These are phyloP conservation scores for Sideroxylon spinosum DNA, from an alignment of 179 eudicot genomes.

Conservation along the genomic window DNA sequence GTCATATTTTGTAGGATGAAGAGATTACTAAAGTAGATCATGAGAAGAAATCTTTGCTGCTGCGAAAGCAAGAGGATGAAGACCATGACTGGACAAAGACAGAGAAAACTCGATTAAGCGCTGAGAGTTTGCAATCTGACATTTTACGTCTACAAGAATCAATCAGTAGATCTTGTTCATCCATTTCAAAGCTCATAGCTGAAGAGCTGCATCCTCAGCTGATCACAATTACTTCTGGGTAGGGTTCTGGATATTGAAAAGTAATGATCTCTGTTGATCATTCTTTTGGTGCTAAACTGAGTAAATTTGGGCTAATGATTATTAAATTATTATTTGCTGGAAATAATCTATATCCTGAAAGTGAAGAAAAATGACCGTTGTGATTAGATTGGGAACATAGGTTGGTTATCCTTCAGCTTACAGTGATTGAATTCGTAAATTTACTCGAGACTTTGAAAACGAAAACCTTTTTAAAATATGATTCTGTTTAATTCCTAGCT, in stretches of 20 bases:
- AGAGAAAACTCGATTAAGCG: conserved; percentile 46
- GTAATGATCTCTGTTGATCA: neutral
- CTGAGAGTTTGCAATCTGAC: conserved; percentile 55
- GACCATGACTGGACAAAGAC: conserved; percentile 52
- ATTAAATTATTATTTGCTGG: neutral
- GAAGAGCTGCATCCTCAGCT: conserved; percentile 78
- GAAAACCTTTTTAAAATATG: neutral
- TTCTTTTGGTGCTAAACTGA: conserved; percentile 6
- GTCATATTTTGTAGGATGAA: conserved; percentile 45
- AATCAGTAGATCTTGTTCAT: conserved; percentile 41
- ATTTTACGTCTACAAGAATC: conserved; percentile 51
- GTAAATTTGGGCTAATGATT: neutral
- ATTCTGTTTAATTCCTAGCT: neutral
- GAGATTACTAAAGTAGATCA: conserved; percentile 51
- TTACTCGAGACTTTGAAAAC: neutral
- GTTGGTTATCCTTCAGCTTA: neutral
- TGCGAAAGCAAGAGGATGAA: conserved; percentile 48
- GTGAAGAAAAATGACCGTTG: neutral
- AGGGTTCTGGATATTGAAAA: conserved; percentile 13
- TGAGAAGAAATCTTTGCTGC: conserved; percentile 42
- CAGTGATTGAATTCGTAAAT: neutral
- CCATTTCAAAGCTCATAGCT: conserved; percentile 36
- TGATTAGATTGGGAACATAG: neutral
- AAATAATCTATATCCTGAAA: neutral
- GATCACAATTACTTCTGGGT: conserved; percentile 62